These are phyloP conservation scores for Ceratocystiopsis sp. DNA, from an alignment of 2,329 filamentous ascomycete genomes.

Conservation along the genomic window DNA sequence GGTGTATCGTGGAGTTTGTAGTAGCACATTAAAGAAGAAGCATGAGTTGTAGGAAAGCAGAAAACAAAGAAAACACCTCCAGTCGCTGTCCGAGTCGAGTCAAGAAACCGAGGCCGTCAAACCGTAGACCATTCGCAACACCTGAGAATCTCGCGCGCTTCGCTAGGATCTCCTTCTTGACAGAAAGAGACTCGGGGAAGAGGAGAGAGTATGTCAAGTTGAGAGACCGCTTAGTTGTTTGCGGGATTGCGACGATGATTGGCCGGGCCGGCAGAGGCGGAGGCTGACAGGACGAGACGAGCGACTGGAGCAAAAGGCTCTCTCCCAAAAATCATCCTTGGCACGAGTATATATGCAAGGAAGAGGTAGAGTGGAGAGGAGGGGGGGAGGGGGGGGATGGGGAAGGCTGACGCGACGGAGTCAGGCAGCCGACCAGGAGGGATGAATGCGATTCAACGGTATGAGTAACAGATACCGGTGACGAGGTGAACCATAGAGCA, in stretches of 20 bases:
- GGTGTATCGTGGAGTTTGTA: slow-evolving; percentile 6
- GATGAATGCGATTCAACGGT: too few species aligned
- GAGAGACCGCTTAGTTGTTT: slow-evolving; percentile 4
- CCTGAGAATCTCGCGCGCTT: slow-evolving; percentile 7
- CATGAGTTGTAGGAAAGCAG: slow-evolving; percentile 1
- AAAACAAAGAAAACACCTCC: slow-evolving; percentile 5
- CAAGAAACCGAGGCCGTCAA: slow-evolving; percentile 6
- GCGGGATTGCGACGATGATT: slow-evolving; percentile 36
- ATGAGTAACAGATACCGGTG: too few species aligned
- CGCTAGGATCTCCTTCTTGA: slow-evolving; percentile 9
- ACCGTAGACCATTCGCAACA: slow-evolving; percentile 9
- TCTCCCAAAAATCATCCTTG: slow-evolving; percentile 43
- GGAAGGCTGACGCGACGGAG: too few species aligned
- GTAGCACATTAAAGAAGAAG: background rate
- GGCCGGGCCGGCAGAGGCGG: slow-evolving; percentile 27
- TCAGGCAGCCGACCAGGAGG: too few species aligned
- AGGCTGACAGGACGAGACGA: slow-evolving; percentile 37
- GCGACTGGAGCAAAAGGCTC: slow-evolving; percentile 39
- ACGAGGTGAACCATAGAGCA: too few species aligned
- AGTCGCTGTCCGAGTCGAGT: slow-evolving; percentile 11
- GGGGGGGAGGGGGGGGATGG: background rate
- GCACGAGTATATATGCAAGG: slow-evolving; percentile 12
- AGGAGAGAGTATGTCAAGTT: background rate
- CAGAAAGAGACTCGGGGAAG: slow-evolving; percentile 26
- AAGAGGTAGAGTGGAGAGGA: slow-evolving; percentile 4